These are phyloP conservation scores for Penicillium soppii DNA, from an alignment of 495 filamentous ascomycete species.

Conservation along the genomic window DNA sequence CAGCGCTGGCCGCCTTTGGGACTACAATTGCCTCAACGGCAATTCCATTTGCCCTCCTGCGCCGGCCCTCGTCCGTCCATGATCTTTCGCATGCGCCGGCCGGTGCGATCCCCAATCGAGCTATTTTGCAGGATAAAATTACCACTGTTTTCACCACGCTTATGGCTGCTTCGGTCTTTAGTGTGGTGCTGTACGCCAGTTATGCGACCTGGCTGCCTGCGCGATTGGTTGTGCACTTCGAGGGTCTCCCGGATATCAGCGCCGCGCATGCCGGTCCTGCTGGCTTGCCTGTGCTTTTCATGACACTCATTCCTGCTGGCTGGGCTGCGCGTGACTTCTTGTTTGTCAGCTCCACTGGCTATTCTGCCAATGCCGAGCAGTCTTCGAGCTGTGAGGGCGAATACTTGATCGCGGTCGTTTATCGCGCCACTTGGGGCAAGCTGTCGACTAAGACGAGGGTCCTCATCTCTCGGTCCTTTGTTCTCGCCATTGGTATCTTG, in stretches of 20 bases:
- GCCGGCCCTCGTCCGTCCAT: constrained; percentile 61
- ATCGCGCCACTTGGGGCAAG: constrained; percentile 48
- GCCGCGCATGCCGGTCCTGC: constrained; percentile 58
- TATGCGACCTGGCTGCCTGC: constrained; percentile 64
- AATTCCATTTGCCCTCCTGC: constrained; percentile 69
- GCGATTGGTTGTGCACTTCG: constrained; percentile 68
- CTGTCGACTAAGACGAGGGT: constrained; percentile 63
- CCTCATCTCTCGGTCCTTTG: constrained; percentile 59
- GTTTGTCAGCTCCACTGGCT: constrained; percentile 65
- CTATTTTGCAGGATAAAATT: constrained; percentile 63
- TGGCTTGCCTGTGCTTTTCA: constrained; percentile 45
- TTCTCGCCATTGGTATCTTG: constrained; percentile 55
- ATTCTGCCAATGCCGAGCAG: constrained; percentile 46
- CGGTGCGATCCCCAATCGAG: constrained; percentile 56
- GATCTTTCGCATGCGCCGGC: constrained; percentile 47
- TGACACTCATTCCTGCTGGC: constrained; percentile 62
- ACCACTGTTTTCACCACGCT: constrained; percentile 63
- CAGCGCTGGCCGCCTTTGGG: constrained; percentile 53
- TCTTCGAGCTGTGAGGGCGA: constrained; percentile 57
- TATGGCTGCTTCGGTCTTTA: constrained; percentile 67
- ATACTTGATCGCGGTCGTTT: constrained; percentile 57
- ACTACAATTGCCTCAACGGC: constrained; percentile 67
- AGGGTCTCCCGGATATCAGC: constrained; percentile 61
- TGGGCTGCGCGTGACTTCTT: constrained; percentile 69
- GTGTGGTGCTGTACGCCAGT: constrained; percentile 60